Base-by-base conservation (phyloP, 75 land plant genomes). In the Isoetes taiwanensis region DNA sequence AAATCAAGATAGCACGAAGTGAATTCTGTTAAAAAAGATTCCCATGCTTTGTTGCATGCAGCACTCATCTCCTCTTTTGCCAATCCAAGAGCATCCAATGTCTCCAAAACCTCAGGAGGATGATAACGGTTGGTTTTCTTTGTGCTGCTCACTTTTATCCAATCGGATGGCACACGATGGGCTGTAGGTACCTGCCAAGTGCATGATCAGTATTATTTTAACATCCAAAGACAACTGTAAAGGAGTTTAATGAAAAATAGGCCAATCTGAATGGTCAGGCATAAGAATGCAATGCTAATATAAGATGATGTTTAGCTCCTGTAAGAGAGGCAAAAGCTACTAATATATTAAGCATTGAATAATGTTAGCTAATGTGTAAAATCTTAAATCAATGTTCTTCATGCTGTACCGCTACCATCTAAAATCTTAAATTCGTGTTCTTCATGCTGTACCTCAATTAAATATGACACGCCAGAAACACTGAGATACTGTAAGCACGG, bases 371-470 rank as follows among this genome's bases (percentile, higher is more conserved):
- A n/a, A n/a, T n/a, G n/a, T n/a, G n/a, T n/a, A n/a, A n/a, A n/a
- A n/a, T n/a, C n/a, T n/a, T n/a, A n/a, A n/a, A n/a, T n/a, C n/a
- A n/a, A n/a, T n/a, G n/a, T n/a, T n/a, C n/a, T n/a, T n/a, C n/a
- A n/a, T n/a, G n/a, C n/a, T n/a, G n/a, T n/a, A n/a, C n/a, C n/a
- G n/a, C n/a, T n/a, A n/a, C n/a, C n/a, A n/a, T n/a, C n/a, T n/a
- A n/a, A n/a, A n/a, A n/a, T n/a, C n/a, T n/a, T n/a, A n/a, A n/a
- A n/a, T n/a, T n/a, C n/a, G n/a, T n/a, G n/a, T n/a, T n/a, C n/a
- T n/a, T n/a, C n/a, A n/a, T n/a, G n/a, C n/a, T n/a, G 29, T 68
- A 90, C 97, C 80, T 93, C 98, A 23, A 93, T 76, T 62, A 93
- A 60, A 69, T 86, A 84, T 23, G 86, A 76, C 2, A 68, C 70